Conservation (phyloP, 2,329 filamentous ascomycete species). For the Talaromyces sp. region DNA sequence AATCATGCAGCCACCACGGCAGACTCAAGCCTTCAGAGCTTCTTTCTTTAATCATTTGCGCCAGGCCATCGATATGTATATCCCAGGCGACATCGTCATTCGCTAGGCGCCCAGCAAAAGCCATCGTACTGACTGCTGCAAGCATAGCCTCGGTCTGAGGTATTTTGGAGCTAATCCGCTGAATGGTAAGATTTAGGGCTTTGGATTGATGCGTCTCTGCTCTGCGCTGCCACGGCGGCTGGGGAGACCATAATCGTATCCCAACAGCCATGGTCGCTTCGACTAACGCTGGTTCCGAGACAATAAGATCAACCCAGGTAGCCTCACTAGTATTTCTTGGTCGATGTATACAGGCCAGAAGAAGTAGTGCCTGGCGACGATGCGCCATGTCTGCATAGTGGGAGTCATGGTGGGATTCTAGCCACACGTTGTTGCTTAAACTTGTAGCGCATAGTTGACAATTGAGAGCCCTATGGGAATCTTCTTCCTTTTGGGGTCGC, state of each 20-base stretch:
- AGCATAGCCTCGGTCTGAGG: constrained; percentile 18
- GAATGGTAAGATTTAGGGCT: constrained; percentile 17
- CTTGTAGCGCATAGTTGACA: neutral
- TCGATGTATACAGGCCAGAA: neutral
- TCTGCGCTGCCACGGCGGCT: constrained; percentile 13
- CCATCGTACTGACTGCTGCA: constrained; percentile 18
- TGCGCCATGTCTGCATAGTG: neutral
- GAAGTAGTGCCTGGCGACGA: neutral
- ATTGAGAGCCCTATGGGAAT: neutral
- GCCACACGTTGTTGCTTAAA: neutral
- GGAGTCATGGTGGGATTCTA: neutral
- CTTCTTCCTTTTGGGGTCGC: neutral
- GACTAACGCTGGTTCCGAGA: constrained; percentile 18
- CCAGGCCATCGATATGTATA: constrained; percentile 3
- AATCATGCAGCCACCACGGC: constrained; percentile 5
- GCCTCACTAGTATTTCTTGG: constrained; percentile 11
- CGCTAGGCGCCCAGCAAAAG: constrained; percentile 17
- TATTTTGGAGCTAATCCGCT: constrained; percentile 12
- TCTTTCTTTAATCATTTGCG: constrained; percentile 1
- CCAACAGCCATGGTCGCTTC: constrained; percentile 20
- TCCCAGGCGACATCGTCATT: constrained; percentile 15
- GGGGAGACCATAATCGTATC: constrained; percentile 17
- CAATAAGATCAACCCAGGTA: constrained; percentile 18
- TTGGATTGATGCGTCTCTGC: constrained; percentile 13
- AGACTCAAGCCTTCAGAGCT: neutral